Base-by-base conservation (phyloP, 2,329 filamentous ascomycete genomes). In the Fusarium verticillioides region DNA sequence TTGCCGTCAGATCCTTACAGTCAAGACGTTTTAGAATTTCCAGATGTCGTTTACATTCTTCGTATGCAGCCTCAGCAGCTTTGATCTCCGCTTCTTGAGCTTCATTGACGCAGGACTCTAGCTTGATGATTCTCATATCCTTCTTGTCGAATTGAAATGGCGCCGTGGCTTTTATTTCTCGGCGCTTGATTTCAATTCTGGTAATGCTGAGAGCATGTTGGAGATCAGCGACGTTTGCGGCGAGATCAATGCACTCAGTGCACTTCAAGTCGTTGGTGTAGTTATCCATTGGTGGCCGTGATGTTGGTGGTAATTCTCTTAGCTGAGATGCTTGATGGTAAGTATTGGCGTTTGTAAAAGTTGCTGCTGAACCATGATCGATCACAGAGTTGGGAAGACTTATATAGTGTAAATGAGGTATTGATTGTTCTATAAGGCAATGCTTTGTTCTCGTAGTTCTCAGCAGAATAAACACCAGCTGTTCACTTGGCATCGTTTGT, bases 231-330 rank as follows among this genome's bases (percentile, higher is more conserved):
- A 39, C 19, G 4, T 15, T 39, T 2, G 34, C 19, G 28, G 50
- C 50, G 13, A 53, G 34, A 16, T 21, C 19, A 12, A 28, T 16
- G 5, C 50, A 53, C 4, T n/a, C 13, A 6, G 34, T 53, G 50
- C 50, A 53, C 2, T 7, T 18, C 19, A 39, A 4, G 34, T 1
- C 4, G 3, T n/a, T 18, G 5, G 23, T 21, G 8, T 37, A 53
- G 19, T 53, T 10, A 13, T 28, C 34, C 49, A 53, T 53, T 26
- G 10, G 18, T 21, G 10, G 18, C 37, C 19, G 37, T 39, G 9
- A 4, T 26, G 11, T 13, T 13, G 0, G 5, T 26, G 8, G 28
- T 6, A 8, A 1, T 15, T 19, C 0, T 15, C 2, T 26, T 52
- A 12, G 5, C 3, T 21, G 4, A 1, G 12, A 11, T 52, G 7